Evolutionary conservation across 768 basidiomycete genomes (phyloP), one percentile per base, ranked within the genome.

Genomic region (Naematelia aurantialba): DNA sequence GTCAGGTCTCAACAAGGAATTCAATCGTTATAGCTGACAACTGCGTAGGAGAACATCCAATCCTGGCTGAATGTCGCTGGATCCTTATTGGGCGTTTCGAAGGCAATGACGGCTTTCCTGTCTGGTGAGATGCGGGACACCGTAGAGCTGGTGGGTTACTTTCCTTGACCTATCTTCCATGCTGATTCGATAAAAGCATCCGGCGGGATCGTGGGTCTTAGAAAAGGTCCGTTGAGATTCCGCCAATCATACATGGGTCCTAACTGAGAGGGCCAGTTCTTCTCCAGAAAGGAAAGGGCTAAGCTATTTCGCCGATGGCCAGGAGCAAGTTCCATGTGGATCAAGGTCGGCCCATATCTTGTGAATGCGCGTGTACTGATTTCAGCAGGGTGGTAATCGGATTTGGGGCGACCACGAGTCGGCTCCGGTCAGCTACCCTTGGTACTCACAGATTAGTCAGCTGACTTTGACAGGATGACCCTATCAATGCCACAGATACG

Each of bases 121-220:
- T 91, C 89, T 0, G 94, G 94, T 11, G 94, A 98, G 78, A 96
- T 97, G 86, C 87, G 87, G 73, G 90, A 94, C 65, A 93, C 91
- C 0, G 76, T 78, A 14, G 76, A 76, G 49, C 48, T 75, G 31
- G 74, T 75, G 22, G 62, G 71, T n/a, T 63, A 85, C 87, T 17
- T 8, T 70, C 87, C 87, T 17, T 12, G 52, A 70, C 87, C 87
- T 14, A 84, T 85, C 50, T 88, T 89, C 73, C 21, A 48, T 45
- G 46, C 58, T 67, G 45, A 70, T 24, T 21, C 21, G 21, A 5
- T 49, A 27, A 19, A 26, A 69, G 67, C 66, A 76, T 66, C 70
- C 73, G 4, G 75, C 70, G 25, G 70, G 68, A 39, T 67, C 76
- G 3, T 80, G 76, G 69, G 70, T 79, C 1, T 69, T 80, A n/a